These are phyloP conservation scores for Forsythia suspensa DNA, from an alignment of 257 asterid species.

Conservation along the genomic window DNA sequence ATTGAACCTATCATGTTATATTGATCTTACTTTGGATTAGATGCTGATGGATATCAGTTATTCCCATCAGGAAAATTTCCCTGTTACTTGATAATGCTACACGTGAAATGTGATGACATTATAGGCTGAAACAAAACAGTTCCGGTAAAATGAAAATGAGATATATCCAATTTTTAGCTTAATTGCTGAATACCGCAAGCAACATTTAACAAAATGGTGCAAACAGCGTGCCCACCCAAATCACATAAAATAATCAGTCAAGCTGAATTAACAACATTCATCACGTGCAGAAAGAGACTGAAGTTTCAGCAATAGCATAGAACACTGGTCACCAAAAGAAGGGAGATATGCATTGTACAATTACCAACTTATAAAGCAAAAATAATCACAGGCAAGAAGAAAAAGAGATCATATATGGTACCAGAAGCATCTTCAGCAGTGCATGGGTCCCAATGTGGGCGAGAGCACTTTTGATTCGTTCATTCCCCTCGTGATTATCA, in stretches of 20 bases:
- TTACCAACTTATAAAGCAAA: conserved; percentile 8
- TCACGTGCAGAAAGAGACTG: conserved; percentile 9
- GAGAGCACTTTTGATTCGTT: conserved; percentile 66
- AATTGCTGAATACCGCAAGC: not conserved
- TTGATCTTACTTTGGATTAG: conserved; percentile 9
- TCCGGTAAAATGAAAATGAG: not conserved
- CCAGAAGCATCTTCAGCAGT: conserved; percentile 87
- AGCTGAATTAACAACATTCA: conserved; percentile 9
- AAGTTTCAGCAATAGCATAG: conserved; percentile 12
- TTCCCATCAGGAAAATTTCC: not conserved
- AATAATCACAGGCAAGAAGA: not conserved
- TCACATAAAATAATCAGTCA: conserved; percentile 7
- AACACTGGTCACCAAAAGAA: not conserved
- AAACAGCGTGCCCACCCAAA: not conserved
- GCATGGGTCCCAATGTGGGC: conserved; percentile 95
- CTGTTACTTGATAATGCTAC: not conserved
- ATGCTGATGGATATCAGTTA: conserved; percentile 6
- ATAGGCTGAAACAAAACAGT: not conserved
- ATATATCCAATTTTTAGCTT: not conserved
- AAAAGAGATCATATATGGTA: conserved; percentile 24
- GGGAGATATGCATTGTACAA: not conserved
- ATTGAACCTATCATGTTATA: not conserved
- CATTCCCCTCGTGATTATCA: conserved; percentile 65
- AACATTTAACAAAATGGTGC: not conserved
- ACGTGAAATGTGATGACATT: too few species aligned